Conservation (phyloP, 2,329 filamentous ascomycete genomes). For the Emmonsiellopsis sp. region DNA sequence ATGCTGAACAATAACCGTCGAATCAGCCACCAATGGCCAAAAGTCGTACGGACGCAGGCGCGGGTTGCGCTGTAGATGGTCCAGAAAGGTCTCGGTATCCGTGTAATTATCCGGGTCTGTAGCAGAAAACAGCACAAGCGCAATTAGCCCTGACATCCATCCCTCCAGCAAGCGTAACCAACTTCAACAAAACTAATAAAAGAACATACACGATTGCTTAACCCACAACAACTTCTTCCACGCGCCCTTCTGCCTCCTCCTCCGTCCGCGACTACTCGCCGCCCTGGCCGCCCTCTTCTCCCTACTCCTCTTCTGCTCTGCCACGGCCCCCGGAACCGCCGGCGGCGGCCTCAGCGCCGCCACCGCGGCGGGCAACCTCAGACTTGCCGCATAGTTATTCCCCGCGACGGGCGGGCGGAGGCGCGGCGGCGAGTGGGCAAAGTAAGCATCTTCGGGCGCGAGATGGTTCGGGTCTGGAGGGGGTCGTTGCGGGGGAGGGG, state of each 20-base stretch:
- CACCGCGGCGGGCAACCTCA: constrained; percentile 24
- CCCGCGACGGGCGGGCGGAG: constrained; percentile 22
- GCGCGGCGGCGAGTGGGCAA: constrained; percentile 52
- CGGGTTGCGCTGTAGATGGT: constrained; percentile 89
- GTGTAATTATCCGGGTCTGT: constrained; percentile 97
- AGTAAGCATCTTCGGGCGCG: constrained; percentile 76
- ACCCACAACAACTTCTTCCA: constrained; percentile 99
- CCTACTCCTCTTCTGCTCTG: background rate
- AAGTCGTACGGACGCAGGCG: constrained; percentile 93
- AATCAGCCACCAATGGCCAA: constrained; percentile 91
- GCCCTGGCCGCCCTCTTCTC: constrained; percentile 27
- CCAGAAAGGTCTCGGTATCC: constrained; percentile 90
- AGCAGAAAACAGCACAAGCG: background rate
- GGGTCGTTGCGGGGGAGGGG: constrained; percentile 20
- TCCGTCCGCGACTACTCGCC: constrained; percentile 49
- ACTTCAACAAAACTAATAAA: background rate
- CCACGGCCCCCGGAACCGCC: constrained; percentile 27
- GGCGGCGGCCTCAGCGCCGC: constrained; percentile 34
- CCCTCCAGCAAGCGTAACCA: background rate
- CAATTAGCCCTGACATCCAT: background rate
- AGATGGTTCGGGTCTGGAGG: constrained; percentile 57
- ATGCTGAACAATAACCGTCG: constrained; percentile 93
- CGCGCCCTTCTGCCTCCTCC: constrained; percentile 58
- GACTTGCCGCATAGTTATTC: constrained; percentile 26
- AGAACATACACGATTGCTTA: constrained; percentile 72